Percentiles rank a stretch among this genome's conserved stretches.
phyloP scores from a whole-genome alignment of 139 green algal genomes.

The Coelastrella sp. region DNA sequence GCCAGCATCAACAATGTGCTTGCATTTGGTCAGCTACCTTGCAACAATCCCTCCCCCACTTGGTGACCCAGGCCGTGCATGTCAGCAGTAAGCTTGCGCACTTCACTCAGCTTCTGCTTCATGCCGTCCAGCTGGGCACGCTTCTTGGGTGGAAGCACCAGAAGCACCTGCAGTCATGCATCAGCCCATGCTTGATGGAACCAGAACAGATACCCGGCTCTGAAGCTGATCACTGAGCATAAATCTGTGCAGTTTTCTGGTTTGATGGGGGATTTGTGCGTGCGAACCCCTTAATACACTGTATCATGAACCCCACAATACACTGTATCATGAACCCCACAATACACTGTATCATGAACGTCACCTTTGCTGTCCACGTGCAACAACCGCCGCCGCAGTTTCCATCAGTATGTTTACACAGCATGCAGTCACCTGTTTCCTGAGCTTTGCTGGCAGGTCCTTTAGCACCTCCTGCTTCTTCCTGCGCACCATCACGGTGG shows the following conservation, averaged over 20 bases:
- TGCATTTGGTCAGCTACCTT: neutral
- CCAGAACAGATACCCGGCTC: no score
- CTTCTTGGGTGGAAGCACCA: slow-evolving; percentile 50
- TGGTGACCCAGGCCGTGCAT: slow-evolving; percentile 21
- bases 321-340: no score
- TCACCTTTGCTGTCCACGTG: neutral
- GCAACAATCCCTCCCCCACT: slow-evolving; percentile 27
- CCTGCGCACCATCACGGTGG: slow-evolving; percentile 90
- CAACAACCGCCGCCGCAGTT: neutral
- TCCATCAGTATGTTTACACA: neutral
- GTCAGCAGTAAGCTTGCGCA: slow-evolving; percentile 34
- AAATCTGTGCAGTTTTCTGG: no score
- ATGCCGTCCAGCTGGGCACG: slow-evolving; percentile 47
- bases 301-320: no score
- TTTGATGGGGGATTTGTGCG: no score
- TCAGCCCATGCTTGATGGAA: slow-evolving; percentile 55
- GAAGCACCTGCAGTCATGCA: slow-evolving; percentile 52
- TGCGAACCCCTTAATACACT: no score
- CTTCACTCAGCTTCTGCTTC: slow-evolving; percentile 42
- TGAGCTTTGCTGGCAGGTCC: slow-evolving; percentile 90
- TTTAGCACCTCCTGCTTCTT: slow-evolving; percentile 93
- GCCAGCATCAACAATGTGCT: neutral
- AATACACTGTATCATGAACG: no score
- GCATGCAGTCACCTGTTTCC: slow-evolving; percentile 77
- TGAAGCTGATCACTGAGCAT: no score